Evolutionary conservation across 225 moss, liverwort and hornwort genomes (phyloP), one percentile per base, ranked within the genome.

Genomic region (Climacium dendroides): DNA sequence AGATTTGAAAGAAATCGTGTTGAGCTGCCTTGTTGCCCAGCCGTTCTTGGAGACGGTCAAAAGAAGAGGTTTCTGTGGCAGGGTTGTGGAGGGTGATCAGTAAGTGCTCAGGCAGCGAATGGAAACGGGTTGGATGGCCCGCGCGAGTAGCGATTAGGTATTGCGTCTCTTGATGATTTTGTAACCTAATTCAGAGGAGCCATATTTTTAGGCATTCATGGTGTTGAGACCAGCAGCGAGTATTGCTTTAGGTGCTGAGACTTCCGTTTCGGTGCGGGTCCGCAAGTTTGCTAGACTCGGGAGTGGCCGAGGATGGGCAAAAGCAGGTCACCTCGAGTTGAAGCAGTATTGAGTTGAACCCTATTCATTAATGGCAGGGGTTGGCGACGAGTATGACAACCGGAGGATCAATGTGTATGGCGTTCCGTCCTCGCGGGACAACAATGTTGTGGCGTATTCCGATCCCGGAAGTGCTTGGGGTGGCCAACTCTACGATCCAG

Each of bases 361-460:
- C 92, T 92, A 82, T 88, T 88, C 89, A 89, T 89, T 86, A 90
- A 89, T 92, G 93, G 84, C 90, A 90, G 92, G 92, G 69, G 92
- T 96, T 89, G 87, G 96, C 86, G 96, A 94, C 89, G 96, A 95
- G 59, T 94, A 83, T 86, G 96, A 94, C 61, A 96, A 91, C 86
- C 95, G 93, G 79, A 91, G 93, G 75, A 92, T 84, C 79, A 78
- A 76, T 88, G 84, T 86, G 66, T 93, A 91, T 80, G 82, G 85
- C 63, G 80, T 57, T 69, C 84, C 92, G 67, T 87, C 88, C 80
- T 90, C 91, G 78, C 84, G 90, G 57, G 96, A 96, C 63, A 88
- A 28, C 83, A 88, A 88, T 83, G 77, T 59, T 74, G 71, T 64
- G 41, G 93, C 85, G 19, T 87, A 91, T 88, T 63, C 95, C 74